Percentiles rank a stretch among this genome's conserved stretches.
Evolutionary conservation across 2,329 filamentous ascomycete genomes (phyloP).

Genomic region (Pyrenochaeta sp.): DNA sequence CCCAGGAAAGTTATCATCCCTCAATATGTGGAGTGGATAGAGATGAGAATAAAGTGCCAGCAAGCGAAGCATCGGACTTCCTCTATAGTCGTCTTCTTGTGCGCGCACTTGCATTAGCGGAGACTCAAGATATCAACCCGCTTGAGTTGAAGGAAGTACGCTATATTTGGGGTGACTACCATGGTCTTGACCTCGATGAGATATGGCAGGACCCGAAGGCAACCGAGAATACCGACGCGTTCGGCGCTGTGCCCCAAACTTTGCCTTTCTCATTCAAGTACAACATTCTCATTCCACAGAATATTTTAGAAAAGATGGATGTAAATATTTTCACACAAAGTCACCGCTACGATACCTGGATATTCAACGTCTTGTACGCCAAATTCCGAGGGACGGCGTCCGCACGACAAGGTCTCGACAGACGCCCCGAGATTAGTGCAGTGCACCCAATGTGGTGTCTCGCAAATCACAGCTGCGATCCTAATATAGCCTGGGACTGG

Average conservation of each 20-base stretch:
- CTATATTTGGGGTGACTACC: slow-evolving; percentile 72
- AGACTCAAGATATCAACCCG: slow-evolving; percentile 65
- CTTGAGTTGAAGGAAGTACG: slow-evolving; percentile 67
- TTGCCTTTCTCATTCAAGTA: slow-evolving; percentile 80
- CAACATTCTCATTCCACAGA: slow-evolving; percentile 76
- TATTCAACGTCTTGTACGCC: slow-evolving; percentile 89
- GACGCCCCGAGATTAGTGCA: slow-evolving; percentile 87
- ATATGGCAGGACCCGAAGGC: slow-evolving; percentile 31
- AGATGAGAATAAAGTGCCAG: slow-evolving; percentile 62
- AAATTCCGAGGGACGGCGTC: slow-evolving; percentile 93
- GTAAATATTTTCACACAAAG: slow-evolving; percentile 71
- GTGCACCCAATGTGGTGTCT: slow-evolving; percentile 97
- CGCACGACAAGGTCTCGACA: slow-evolving; percentile 73
- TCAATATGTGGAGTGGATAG: slow-evolving; percentile 64
- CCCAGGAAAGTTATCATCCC: slow-evolving; percentile 64
- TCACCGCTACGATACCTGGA: slow-evolving; percentile 73
- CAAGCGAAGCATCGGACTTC: slow-evolving; percentile 65
- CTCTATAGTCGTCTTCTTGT: slow-evolving; percentile 67
- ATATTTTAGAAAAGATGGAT: slow-evolving; percentile 85
- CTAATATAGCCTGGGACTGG: slow-evolving; percentile 96
- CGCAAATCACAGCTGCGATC: slow-evolving; percentile 94
- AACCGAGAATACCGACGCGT: too few relatives aligned
- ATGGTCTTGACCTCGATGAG: slow-evolving; percentile 32
- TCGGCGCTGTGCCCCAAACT: slow-evolving; percentile 58
- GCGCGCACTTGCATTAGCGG: slow-evolving; percentile 67